Evolutionary conservation across 1,284 basidiomycete species (phyloP), one percentile per base, ranked within the genome.

Genomic region (Pseudozyma flocculosa): DNA sequence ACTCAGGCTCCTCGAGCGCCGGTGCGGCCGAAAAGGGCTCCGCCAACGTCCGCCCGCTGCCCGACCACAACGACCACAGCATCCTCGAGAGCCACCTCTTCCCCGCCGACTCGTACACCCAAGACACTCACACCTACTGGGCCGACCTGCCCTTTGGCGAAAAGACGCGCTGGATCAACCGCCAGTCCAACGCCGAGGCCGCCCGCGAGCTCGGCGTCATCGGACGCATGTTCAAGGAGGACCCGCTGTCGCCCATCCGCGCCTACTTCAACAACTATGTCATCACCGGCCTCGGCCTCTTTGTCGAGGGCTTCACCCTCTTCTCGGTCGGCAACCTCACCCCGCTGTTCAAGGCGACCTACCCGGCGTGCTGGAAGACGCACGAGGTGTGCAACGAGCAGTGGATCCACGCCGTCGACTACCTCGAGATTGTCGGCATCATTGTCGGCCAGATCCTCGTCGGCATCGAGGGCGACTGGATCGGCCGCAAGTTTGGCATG

Each of bases 381-480:
- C 71, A 81, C 54, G 46, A 68, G 32, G 79, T 79, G 34, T 83
- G 83, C 73, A 65, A 80, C 62, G 53, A 68, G 36, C 76, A 80
- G 55, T 82, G 82, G 82, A 64, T 82, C 50, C 73, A 78, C 22
- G 80, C 80, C 26, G 68, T 78, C 50, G 78, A 80, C 43, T 81
- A 81, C 67, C 79, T 82, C 48, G 80, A 81, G 61, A 81, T 81
- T 49, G 68, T 80, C 51, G 82, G 82, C 73, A 83, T 84, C 74
- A 83, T 84, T 46, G 68, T 80, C 44, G 83, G 83, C 47, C 83
- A 84, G 72, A 78, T 83, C 54, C 67, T 79, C 45, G 83, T 84
- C 63, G 83, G 83, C 46, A 70, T 82, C 67, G 82, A 84, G 68
- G 82, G 81, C 48, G 83, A 84, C 67, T 84, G 82, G 81, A 81